Evolutionary conservation across 805 yeast species (phyloP).

Genomic region (Tetrapisispora fleetii): DNA sequence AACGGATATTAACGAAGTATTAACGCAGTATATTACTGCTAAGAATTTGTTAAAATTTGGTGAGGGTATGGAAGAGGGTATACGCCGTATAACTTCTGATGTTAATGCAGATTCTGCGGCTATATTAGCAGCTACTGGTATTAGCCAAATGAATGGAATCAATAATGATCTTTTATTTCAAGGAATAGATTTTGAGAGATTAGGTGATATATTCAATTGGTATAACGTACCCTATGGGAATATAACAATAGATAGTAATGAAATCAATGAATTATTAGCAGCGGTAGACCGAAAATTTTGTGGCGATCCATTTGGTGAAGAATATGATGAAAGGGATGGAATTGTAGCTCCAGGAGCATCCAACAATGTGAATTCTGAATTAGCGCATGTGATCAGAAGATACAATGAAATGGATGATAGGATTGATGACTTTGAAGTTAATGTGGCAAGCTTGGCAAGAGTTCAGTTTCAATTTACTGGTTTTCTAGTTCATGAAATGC

Average conservation of each 20-base stretch:
- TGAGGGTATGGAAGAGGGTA: constrained; percentile 23
- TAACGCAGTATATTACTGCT: constrained; percentile 22
- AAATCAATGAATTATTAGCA: constrained; percentile 13
- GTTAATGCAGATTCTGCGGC: constrained; percentile 29
- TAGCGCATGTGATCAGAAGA: constrained; percentile 25
- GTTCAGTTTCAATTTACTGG: constrained; percentile 30
- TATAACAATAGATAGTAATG: constrained; percentile 7
- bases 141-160: constrained; percentile 23
- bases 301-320: constrained; percentile 26
- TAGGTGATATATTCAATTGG: constrained; percentile 24
- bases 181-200: constrained; percentile 24
- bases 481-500: constrained; percentile 27
- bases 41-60: constrained; percentile 19
- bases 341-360: constrained; percentile 26
- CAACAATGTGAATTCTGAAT: constrained; percentile 21
- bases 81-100: constrained; percentile 21
- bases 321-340: constrained; percentile 21
- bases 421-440: constrained; percentile 28
- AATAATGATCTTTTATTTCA: constrained; percentile 25
- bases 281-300: constrained; percentile 23
- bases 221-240: constrained; percentile 6
- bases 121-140: constrained; percentile 27
- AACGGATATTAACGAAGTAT: constrained; percentile 25
- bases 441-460: constrained; percentile 29
- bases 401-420: constrained; percentile 26